phyloP scores from a whole-genome alignment of 768 basidiomycete genomes.

The Porpolomopsis calyptriformis region DNA sequence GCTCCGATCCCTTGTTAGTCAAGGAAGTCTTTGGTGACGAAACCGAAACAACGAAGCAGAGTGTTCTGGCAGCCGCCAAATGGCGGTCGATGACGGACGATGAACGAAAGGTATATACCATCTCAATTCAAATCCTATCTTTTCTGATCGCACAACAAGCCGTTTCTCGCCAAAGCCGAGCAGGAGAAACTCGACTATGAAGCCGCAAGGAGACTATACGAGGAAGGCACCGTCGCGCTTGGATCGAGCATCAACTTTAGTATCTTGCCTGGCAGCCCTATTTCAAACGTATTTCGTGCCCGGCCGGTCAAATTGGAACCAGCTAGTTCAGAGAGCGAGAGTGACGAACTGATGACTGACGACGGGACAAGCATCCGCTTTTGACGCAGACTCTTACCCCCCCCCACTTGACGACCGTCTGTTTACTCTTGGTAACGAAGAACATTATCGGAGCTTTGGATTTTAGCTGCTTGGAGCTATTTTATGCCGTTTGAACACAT shows the following conservation, averaged over 20 bases:
- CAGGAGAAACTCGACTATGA: slow-evolving; percentile 95
- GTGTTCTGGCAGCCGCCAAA: slow-evolving; percentile 82
- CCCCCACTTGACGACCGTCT: slow-evolving; percentile 1
- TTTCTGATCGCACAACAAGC: slow-evolving; percentile 34
- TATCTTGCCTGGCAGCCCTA: slow-evolving; percentile 61
- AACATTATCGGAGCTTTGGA: not conserved
- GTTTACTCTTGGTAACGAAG: slow-evolving; percentile 2
- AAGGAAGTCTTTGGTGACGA: slow-evolving; percentile 79
- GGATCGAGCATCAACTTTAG: slow-evolving; percentile 75
- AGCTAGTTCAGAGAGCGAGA: slow-evolving; percentile 62
- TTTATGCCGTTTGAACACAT: slow-evolving; percentile 2
- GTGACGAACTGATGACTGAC: slow-evolving; percentile 50
- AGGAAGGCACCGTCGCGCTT: slow-evolving; percentile 64
- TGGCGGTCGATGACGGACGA: slow-evolving; percentile 92
- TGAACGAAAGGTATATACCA: slow-evolving; percentile 68
- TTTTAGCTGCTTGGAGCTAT: slow-evolving; percentile 5
- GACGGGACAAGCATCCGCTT: slow-evolving; percentile 31
- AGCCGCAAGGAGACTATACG: slow-evolving; percentile 73
- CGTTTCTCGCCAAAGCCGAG: slow-evolving; percentile 87
- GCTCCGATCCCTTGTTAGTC: slow-evolving; percentile 67
- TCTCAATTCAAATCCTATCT: slow-evolving; percentile 8
- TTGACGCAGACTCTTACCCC: slow-evolving; percentile 16
- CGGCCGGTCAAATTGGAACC: slow-evolving; percentile 47
- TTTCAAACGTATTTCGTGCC: slow-evolving; percentile 10
- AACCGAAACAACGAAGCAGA: slow-evolving; percentile 90